A percentile compares a stretch with the other conserved stretches of the same genome.
Conservation (phyloP, 257 asterid genomes). For the Ocimum tenuiflorum region DNA sequence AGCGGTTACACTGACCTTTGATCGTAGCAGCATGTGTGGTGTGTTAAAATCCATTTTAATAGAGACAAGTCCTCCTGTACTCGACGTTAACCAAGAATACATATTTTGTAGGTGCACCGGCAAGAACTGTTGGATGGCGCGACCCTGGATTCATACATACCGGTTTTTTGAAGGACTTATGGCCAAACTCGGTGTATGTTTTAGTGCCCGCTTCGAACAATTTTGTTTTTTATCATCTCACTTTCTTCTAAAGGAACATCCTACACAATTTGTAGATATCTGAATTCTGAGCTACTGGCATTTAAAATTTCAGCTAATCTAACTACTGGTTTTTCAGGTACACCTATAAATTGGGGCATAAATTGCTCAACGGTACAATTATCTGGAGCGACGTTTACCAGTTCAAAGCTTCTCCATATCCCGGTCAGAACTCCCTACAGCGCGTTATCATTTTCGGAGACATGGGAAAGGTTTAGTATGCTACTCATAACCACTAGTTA, state of each 20-base stretch:
- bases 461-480: slow-evolving; percentile 99
- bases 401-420: slow-evolving; percentile 89
- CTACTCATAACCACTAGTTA: no score
- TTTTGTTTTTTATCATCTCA: no score
- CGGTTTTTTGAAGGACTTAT: slow-evolving; percentile 35
- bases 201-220: no score
- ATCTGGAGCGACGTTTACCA: slow-evolving; percentile 58
- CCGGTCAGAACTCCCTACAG: slow-evolving; percentile 87
- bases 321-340: slow-evolving; percentile 44
- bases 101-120: slow-evolving; percentile 58
- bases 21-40: slow-evolving; percentile 86
- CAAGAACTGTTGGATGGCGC: slow-evolving; percentile 50
- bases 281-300: neutral
- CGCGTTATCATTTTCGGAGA: slow-evolving; percentile 82
- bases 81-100: neutral
- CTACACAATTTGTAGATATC: neutral
- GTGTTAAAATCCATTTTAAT: slow-evolving; percentile 20
- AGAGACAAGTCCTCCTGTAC: no score
- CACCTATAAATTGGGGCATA: slow-evolving; percentile 85
- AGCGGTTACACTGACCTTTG: slow-evolving; percentile 81
- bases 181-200: slow-evolving; percentile 36
- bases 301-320: neutral
- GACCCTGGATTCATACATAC: slow-evolving; percentile 48
- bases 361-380: slow-evolving; percentile 45
- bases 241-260: no score